Conservation (phyloP, 805 yeast genomes). For the Pichia paraexigua region DNA sequence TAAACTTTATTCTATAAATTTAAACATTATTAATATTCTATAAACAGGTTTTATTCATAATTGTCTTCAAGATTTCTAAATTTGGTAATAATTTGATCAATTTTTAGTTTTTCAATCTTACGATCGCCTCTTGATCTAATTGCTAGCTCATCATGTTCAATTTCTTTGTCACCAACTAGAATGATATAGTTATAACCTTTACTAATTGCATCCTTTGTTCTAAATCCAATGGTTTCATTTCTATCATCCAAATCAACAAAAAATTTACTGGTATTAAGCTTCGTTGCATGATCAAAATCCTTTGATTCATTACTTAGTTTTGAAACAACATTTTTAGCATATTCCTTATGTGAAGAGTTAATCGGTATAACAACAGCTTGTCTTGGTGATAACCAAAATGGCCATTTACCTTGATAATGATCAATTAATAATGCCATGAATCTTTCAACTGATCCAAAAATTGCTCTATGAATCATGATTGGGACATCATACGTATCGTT, state of each 20-base stretch:
- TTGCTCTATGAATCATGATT: conserved; percentile 94
- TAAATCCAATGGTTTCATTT: conserved; percentile 67
- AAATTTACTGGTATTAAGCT: conserved; percentile 52
- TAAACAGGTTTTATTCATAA: conserved; percentile 27
- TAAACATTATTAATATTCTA: not conserved
- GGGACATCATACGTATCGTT: conserved; percentile 55
- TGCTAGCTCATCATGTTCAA: conserved; percentile 49
- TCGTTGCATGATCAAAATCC: conserved; percentile 36
- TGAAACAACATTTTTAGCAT: conserved; percentile 42
- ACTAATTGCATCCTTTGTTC: conserved; percentile 70
- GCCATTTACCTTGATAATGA: conserved; percentile 91
- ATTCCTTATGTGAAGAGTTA: conserved; percentile 48
- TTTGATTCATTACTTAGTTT: conserved; percentile 36
- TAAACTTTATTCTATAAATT: not conserved
- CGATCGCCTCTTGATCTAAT: conserved; percentile 52
- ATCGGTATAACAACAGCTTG: conserved; percentile 85
- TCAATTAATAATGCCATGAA: conserved; percentile 87
- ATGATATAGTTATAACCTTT: conserved; percentile 73
- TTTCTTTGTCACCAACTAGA: conserved; percentile 84
- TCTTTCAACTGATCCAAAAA: conserved; percentile 89
- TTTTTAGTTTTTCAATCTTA: conserved; percentile 35
- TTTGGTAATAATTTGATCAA: conserved; percentile 42
- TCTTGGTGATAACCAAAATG: conserved; percentile 92
- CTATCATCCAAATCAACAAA: conserved; percentile 71
- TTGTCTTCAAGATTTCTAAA: conserved; percentile 50